Percentiles rank a stretch among this genome's conserved stretches.
Conservation (phyloP, 441 rosid genomes). For the Syzygium malaccense region DNA sequence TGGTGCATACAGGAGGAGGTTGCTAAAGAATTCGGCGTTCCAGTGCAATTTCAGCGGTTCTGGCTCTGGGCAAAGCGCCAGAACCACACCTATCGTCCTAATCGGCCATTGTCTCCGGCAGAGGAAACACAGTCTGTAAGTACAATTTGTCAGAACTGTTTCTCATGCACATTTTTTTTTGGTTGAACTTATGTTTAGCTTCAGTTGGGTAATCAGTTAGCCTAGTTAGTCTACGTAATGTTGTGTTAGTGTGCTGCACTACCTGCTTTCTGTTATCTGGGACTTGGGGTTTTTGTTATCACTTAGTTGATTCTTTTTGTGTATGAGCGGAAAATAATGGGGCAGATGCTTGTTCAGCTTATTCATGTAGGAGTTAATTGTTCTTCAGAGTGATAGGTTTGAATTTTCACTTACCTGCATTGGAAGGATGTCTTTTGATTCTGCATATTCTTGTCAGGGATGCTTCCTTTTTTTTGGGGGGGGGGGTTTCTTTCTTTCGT, state of each 20-base stretch:
- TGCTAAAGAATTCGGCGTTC: constrained; percentile 38
- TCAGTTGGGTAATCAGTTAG: neutral
- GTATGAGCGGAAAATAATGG: neutral
- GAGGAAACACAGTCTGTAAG: constrained; percentile 43
- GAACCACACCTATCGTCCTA: constrained; percentile 48
- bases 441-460: neutral
- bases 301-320: neutral
- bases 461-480: neutral
- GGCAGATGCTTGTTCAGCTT: neutral
- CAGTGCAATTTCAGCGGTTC: constrained; percentile 45
- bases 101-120: constrained; percentile 29
- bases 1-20: constrained; percentile 36
- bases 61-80: constrained; percentile 58
- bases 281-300: neutral
- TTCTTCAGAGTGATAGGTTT: neutral
- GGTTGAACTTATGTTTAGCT: neutral
- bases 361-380: neutral
- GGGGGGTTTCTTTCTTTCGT: no score
- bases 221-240: neutral
- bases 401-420: neutral
- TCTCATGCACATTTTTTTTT: neutral
- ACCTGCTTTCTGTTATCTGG: neutral
- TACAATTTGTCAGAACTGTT: neutral
- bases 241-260: neutral
- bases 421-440: neutral